These are phyloP conservation scores for Hypoxylon perforatum DNA, from an alignment of 495 filamentous ascomycete species.

Conservation along the genomic window DNA sequence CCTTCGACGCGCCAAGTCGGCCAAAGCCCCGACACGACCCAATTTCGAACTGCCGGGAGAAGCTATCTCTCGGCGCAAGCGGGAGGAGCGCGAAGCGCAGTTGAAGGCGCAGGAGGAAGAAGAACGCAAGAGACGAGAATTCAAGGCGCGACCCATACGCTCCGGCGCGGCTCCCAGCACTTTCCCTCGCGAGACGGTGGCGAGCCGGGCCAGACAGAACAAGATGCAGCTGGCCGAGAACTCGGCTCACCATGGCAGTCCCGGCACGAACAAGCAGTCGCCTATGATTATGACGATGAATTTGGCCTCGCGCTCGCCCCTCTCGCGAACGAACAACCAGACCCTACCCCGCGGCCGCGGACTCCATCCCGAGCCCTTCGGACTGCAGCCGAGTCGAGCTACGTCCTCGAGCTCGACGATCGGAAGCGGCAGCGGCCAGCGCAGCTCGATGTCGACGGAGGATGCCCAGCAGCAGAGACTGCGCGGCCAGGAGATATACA, in stretches of 20 bases:
- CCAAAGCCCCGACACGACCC: slow-evolving; percentile 68
- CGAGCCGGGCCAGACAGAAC: slow-evolving; percentile 68
- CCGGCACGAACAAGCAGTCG: slow-evolving; percentile 32
- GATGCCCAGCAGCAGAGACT: slow-evolving; percentile 62
- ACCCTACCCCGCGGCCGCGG: slow-evolving; percentile 39
- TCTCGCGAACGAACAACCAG: slow-evolving; percentile 40
- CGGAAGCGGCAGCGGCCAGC: slow-evolving; percentile 53
- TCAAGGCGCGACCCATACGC: slow-evolving; percentile 73
- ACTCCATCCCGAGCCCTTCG: slow-evolving; percentile 21
- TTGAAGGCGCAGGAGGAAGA: slow-evolving; percentile 69
- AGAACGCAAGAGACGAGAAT: slow-evolving; percentile 65
- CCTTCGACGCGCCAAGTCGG: slow-evolving; percentile 61
- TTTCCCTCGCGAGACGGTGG: slow-evolving; percentile 62
- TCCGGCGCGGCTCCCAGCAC: slow-evolving; percentile 50
- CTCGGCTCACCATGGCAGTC: slow-evolving; percentile 11
- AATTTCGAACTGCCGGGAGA: slow-evolving; percentile 80
- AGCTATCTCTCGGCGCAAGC: slow-evolving; percentile 74
- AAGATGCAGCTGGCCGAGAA: slow-evolving; percentile 47
- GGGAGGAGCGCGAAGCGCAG: slow-evolving; percentile 73
- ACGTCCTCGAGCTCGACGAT: slow-evolving; percentile 52
- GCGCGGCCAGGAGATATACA: slow-evolving; percentile 71
- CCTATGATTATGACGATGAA: slow-evolving; percentile 3
- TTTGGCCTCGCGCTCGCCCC: slow-evolving; percentile 27
- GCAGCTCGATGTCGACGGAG: slow-evolving; percentile 58
- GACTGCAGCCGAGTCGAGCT: slow-evolving; percentile 43